A percentile compares a stretch with the other conserved stretches of the same genome.
These are phyloP conservation scores for Neurospora cerealis DNA, from an alignment of 495 filamentous ascomycete genomes.

Conservation along the genomic window DNA sequence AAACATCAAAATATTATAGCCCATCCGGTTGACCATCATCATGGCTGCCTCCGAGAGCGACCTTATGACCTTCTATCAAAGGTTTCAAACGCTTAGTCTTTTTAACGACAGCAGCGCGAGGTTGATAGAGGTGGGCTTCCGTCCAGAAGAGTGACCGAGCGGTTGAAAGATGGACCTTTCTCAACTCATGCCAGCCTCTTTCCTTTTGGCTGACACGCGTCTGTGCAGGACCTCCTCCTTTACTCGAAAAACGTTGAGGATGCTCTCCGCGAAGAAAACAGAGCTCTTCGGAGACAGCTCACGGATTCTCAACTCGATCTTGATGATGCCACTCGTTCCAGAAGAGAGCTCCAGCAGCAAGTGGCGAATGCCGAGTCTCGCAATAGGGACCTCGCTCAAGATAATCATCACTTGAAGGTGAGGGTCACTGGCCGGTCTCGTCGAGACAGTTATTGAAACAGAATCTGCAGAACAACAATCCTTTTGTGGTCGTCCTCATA, in stretches of 20 bases:
- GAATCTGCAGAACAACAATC: slow-evolving; percentile 54
- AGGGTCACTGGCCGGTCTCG: slow-evolving; percentile 1
- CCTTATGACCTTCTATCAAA: slow-evolving; percentile 32
- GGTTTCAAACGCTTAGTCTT: slow-evolving; percentile 27
- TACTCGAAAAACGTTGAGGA: slow-evolving; percentile 28
- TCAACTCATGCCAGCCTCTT: neutral
- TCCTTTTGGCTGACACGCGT: neutral
- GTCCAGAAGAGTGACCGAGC: neutral
- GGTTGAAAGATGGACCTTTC: neutral
- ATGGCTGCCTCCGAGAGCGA: neutral
- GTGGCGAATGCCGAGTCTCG: slow-evolving; percentile 9
- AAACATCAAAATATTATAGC: neutral
- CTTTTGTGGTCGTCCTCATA: slow-evolving; percentile 64
- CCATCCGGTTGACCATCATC: neutral
- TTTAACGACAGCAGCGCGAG: slow-evolving; percentile 26
- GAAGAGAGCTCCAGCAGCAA: slow-evolving; percentile 34
- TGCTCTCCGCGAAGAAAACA: slow-evolving; percentile 27
- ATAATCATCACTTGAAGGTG: slow-evolving; percentile 31
- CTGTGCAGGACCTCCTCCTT: slow-evolving; percentile 32
- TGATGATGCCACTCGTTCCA: slow-evolving; percentile 25
- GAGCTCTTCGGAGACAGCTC: slow-evolving; percentile 20
- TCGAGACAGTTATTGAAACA: slow-evolving; percentile 13
- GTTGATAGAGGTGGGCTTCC: slow-evolving; percentile 26
- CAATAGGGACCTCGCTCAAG: slow-evolving; percentile 6
- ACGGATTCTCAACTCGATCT: slow-evolving; percentile 33